Percentiles rank a stretch among this genome's conserved stretches.
These are phyloP conservation scores for Alternaria consortialis DNA, from an alignment of 2,329 filamentous ascomycete species.

Conservation along the genomic window DNA sequence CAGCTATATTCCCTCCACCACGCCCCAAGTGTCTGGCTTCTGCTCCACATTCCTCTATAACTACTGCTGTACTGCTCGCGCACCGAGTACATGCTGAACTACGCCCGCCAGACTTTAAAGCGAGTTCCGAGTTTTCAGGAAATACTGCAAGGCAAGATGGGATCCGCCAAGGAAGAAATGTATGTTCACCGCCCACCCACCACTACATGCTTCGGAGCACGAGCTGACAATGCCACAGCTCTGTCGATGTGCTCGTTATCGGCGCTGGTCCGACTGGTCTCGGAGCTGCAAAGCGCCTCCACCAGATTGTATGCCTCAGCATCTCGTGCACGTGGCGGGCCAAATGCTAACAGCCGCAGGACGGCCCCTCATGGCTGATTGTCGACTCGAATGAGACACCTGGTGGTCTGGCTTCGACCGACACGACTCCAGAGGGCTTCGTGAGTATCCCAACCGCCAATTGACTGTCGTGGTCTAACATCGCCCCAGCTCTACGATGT, in stretches of 20 bases:
- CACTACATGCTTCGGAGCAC: constrained; percentile 9
- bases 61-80: constrained; percentile 26
- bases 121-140: constrained; percentile 55
- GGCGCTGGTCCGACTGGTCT: constrained; percentile 97
- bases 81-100: constrained; percentile 49
- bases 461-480: constrained; percentile 29
- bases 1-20: constrained; percentile 37
- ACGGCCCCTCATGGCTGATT: constrained; percentile 94
- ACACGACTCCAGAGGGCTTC: constrained; percentile 94
- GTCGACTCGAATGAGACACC: constrained; percentile 91
- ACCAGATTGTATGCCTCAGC: constrained; percentile 80
- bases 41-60: constrained; percentile 22
- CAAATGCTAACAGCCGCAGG: constrained; percentile 61
- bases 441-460: constrained; percentile 66
- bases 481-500: constrained; percentile 86
- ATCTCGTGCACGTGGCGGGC: constrained; percentile 7
- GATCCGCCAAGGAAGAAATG: constrained; percentile 54
- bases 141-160: constrained; percentile 52
- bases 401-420: constrained; percentile 94
- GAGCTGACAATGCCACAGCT: constrained; percentile 62
- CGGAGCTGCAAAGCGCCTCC: constrained; percentile 95
- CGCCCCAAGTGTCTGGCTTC: constrained; percentile 28
- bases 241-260: constrained; percentile 97
- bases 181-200: constrained; percentile 45
- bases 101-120: constrained; percentile 52